These are phyloP conservation scores for Dendrocalamus latiflorus DNA, from an alignment of 202 grass and related monocot species.

Conservation along the genomic window DNA sequence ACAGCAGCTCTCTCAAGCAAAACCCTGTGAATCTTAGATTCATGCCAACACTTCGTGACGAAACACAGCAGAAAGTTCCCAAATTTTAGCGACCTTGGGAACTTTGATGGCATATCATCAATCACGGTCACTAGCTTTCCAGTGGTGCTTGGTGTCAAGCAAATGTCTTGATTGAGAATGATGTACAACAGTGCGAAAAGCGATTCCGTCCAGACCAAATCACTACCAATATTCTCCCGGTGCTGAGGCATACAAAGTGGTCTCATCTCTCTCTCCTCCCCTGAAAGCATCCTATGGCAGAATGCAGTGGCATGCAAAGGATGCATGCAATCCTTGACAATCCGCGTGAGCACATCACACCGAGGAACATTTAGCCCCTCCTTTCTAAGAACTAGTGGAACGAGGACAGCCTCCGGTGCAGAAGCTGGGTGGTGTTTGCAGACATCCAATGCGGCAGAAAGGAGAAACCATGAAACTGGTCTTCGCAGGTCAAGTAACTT, in stretches of 20 bases:
- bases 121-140: slow-evolving; percentile 49
- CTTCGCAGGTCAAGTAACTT: slow-evolving; percentile 58
- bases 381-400: slow-evolving; percentile 60
- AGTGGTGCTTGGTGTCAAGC: slow-evolving; percentile 48
- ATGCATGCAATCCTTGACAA: slow-evolving; percentile 81
- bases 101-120: slow-evolving; percentile 46
- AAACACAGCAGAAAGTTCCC: slow-evolving; percentile 65
- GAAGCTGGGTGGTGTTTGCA: slow-evolving; percentile 68
- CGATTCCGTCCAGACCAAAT: slow-evolving; percentile 66
- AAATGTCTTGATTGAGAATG: slow-evolving; percentile 69
- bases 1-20: slow-evolving; percentile 54
- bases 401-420: slow-evolving; percentile 56
- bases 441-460: slow-evolving; percentile 47
- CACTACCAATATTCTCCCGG: slow-evolving; percentile 16
- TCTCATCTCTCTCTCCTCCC: slow-evolving; percentile 27
- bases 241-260: slow-evolving; percentile 60
- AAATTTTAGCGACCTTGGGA: slow-evolving; percentile 67
- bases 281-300: slow-evolving; percentile 64
- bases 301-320: slow-evolving; percentile 66
- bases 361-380: slow-evolving; percentile 52
- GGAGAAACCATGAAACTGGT: slow-evolving; percentile 52
- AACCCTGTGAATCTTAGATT: slow-evolving; percentile 40
- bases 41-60: slow-evolving; percentile 43
- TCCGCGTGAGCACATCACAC: slow-evolving; percentile 52
- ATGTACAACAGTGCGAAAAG: slow-evolving; percentile 64